Percentiles rank a stretch among this genome's conserved stretches.
phyloP scores from a whole-genome alignment of 345 rosid species.

The Anacardium occidentale region DNA sequence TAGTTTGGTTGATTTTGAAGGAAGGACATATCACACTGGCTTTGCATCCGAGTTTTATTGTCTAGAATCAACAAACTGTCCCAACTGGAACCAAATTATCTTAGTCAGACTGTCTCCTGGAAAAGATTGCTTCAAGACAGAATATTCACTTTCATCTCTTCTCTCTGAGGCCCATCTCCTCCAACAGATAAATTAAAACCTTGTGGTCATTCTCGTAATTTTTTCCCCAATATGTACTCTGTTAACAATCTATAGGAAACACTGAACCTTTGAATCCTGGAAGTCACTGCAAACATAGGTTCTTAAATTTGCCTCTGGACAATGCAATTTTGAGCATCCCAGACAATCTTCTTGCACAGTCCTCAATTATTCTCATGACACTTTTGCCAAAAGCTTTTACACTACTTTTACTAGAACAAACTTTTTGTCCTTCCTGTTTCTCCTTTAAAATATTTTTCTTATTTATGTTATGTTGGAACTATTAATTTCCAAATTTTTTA shows the following conservation, averaged over 20 bases:
- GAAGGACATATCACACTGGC: too few species aligned
- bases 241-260: background rate
- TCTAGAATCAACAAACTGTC: background rate
- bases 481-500: constrained; percentile 17
- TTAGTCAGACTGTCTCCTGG: background rate
- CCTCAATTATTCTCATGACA: background rate
- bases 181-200: background rate
- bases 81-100: background rate
- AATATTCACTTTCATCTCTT: background rate
- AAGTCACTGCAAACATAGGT: background rate
- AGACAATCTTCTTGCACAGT: background rate
- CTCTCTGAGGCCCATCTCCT: background rate
- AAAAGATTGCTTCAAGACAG: background rate
- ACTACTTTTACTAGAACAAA: background rate
- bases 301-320: background rate
- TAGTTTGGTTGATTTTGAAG: too few species aligned
- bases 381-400: background rate
- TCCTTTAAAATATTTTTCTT: background rate
- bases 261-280: background rate
- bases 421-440: background rate
- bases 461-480: background rate
- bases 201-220: background rate
- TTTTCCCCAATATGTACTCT: background rate
- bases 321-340: background rate
- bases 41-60: too few species aligned